phyloP scores from a whole-genome alignment of 2,329 filamentous ascomycete genomes.

The Neofusicoccum sp. region DNA sequence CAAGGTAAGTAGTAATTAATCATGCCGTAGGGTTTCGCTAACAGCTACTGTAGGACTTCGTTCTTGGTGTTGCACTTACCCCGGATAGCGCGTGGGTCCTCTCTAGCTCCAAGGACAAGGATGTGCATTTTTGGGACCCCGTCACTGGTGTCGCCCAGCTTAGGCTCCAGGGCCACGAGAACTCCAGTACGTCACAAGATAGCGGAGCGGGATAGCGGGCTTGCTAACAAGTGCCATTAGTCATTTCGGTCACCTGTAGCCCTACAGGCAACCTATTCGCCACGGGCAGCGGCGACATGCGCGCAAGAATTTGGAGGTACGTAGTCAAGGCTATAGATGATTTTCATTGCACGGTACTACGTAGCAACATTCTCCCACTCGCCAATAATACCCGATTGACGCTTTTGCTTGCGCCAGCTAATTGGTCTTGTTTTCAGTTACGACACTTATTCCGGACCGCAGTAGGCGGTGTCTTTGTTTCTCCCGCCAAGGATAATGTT shows the following conservation, averaged over 20 bases:
- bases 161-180: conserved; percentile 99
- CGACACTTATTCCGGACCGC: conserved; percentile 22
- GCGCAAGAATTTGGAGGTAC: conserved; percentile 95
- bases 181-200: conserved; percentile 64
- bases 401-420: background rate
- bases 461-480: conserved; percentile 9
- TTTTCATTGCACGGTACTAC: too few species aligned
- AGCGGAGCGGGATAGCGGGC: background rate
- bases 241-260: conserved; percentile 95
- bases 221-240: conserved; percentile 44
- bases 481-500: too few species aligned
- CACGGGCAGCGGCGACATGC: conserved; percentile 96
- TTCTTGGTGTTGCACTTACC: conserved; percentile 91
- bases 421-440: background rate
- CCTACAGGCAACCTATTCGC: conserved; percentile 87
- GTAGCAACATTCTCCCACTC: too few species aligned
- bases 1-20: conserved; percentile 61
- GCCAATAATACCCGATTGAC: background rate
- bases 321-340: conserved; percentile 12
- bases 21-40: background rate
- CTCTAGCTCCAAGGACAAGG: conserved; percentile 94
- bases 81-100: conserved; percentile 95
- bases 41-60: conserved; percentile 72
- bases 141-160: conserved; percentile 90
- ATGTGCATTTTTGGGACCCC: conserved; percentile 98